Evolutionary conservation across 78 protist species (phyloP).

Genomic region (Dictyostelium purpureum): DNA sequence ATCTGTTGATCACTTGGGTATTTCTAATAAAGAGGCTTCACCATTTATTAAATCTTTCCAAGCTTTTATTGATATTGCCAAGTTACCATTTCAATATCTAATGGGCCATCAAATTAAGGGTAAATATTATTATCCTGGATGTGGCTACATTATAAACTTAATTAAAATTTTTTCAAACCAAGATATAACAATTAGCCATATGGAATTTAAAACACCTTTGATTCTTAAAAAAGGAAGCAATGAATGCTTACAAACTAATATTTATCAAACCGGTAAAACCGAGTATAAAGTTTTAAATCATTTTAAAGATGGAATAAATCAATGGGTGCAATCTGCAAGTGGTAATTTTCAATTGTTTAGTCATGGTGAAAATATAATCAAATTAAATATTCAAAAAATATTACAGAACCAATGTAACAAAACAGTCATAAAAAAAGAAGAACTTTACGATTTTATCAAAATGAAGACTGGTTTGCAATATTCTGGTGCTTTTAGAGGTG

Average conservation of each 20-base stretch:
- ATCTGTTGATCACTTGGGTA: background rate
- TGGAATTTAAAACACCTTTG: background rate
- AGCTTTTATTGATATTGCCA: background rate
- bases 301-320: background rate
- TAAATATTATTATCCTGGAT: conserved; percentile 3
- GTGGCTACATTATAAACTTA: background rate
- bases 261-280: background rate
- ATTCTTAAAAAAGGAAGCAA: background rate
- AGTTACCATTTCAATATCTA: background rate
- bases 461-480: background rate
- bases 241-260: background rate
- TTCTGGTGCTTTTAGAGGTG: background rate
- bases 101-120: conserved; percentile 13
- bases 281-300: background rate
- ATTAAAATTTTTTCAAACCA: background rate
- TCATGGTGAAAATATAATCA: background rate
- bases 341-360: background rate
- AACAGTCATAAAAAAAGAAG: background rate
- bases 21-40: background rate
- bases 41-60: background rate
- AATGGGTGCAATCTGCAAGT: background rate
- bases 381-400: background rate
- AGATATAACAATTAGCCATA: too few relatives aligned
- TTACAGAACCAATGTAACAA: background rate
- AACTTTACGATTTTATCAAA: background rate